Base-by-base conservation (phyloP, 2,329 filamentous ascomycete species). In the Aureobasidium sp. region DNA sequence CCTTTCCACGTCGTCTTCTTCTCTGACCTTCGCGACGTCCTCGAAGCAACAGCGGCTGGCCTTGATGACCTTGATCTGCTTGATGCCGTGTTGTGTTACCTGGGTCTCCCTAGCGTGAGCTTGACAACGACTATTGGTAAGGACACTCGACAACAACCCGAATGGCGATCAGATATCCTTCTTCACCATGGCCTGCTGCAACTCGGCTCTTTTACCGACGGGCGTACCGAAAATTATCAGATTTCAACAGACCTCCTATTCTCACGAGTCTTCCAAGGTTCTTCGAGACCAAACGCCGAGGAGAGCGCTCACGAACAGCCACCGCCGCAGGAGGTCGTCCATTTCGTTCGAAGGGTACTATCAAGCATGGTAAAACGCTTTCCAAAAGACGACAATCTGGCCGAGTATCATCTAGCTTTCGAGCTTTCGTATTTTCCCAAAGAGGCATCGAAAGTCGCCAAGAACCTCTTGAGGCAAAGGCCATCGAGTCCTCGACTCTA, bases 1-100 rank as follows among this genome's bases (percentile, higher is more conserved):
- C 92, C 94, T 0, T 97, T 92, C 70, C 87, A 94, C 42, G 88
- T 96, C 4, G 87, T 97, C 53, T 87, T 98, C 73, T 94, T 90
- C 71, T 87, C 89, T 0, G 96, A 98, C 75, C 82, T 98, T 25
- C 81, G 88, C 68, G 83, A 87, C 0, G 84, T 92, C 33, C 74
- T 97, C 2, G 80, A 89, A 38, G 72, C 80, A 63, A 7, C 74
- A 74, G 31, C 70, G 83, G 66, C 64, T 74, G 64, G 67, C 67
- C 54, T 74, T 3, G 73, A 87, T 1, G 77, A 75, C 10, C 72
- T 77, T 13, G 75, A 85, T 33, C 77, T 97, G 0, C 63, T 96
- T 25, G 87, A 95, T 71, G 89, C 90, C 4, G 94, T 95, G 38
- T 71, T 84, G 6, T 76, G 71, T 40, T 84, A 80, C 67, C 75